These are phyloP conservation scores for Malassezia sympodialis DNA, from an alignment of 1,284 basidiomycete genomes.

Conservation along the genomic window DNA sequence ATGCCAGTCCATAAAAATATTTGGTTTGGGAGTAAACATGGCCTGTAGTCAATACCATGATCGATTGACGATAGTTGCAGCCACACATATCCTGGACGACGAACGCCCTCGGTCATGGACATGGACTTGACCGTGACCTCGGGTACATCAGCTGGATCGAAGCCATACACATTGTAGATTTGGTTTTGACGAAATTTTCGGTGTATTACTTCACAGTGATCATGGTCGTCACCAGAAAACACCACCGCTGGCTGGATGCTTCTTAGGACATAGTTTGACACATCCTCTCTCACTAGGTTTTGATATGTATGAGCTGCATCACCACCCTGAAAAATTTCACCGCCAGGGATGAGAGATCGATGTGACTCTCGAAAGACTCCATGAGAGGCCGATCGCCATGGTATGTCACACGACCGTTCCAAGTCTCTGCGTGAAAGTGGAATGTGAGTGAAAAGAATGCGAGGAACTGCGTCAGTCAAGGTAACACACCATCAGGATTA, in stretches of 20 bases:
- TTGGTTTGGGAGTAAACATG: constrained; percentile 34
- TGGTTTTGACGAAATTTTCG: background rate
- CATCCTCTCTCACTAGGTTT: constrained; percentile 24
- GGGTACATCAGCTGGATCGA: constrained; percentile 13
- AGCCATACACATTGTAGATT: constrained; percentile 11
- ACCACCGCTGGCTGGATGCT: constrained; percentile 23
- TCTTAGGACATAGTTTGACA: constrained; percentile 25
- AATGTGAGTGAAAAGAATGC: constrained; percentile 33
- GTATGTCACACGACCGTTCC: constrained; percentile 20
- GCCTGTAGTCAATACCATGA: constrained; percentile 21
- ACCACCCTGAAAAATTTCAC: constrained; percentile 25
- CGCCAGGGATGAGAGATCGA: constrained; percentile 5
- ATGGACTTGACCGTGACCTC: constrained; percentile 39
- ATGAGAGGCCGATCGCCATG: constrained; percentile 17
- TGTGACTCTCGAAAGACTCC: constrained; percentile 23
- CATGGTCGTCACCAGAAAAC: constrained; percentile 40
- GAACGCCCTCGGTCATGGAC: constrained; percentile 36
- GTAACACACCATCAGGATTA: background rate
- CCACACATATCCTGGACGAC: constrained; percentile 30
- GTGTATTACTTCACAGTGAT: constrained; percentile 37
- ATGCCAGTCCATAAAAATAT: constrained; percentile 27
- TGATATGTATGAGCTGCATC: constrained; percentile 31
- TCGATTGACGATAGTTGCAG: constrained; percentile 15
- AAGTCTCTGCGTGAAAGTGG: constrained; percentile 20
- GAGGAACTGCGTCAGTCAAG: constrained; percentile 8